Evolutionary conservation across 2,329 filamentous ascomycete genomes (phyloP), one percentile per base, ranked within the genome.

Genomic region (Periconia macrospinosa): DNA sequence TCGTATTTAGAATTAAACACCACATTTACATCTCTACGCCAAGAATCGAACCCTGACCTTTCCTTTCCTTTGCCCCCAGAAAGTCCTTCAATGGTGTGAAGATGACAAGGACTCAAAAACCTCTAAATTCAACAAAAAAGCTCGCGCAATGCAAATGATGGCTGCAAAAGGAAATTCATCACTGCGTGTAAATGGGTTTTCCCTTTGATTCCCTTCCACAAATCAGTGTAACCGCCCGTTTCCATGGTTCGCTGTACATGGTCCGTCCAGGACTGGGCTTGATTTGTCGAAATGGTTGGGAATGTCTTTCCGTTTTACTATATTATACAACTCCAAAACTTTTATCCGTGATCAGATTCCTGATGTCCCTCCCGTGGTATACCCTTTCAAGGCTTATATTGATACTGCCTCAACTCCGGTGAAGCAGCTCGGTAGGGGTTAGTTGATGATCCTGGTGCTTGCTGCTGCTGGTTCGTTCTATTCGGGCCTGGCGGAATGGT

Each of bases 401-500:
- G 52, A 30, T 48, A 51, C 37, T 47, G 45, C 37, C 40, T 33
- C 45, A 20, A 23, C 20, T 41, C 27, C 23, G 47, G 52, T 23
- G 52, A 55, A 11, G 41, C 37, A 11, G 56, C 41, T 30, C 55
- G 50, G 23, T 63, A 62, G 6, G 61, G 59, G 48, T 63, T 63
- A 37, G 55, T 63, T 6, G 55, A 54, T 14, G 45, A 47, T 3
- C 45, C 45, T 3, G 51, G 47, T 14, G 50, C 19, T 17, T 49
- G 56, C 9, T 19, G 49, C 18, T 41, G 37, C 43, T 49, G 51
- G 3, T 57, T 59, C 0, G 60, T 55, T 17, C 65, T 59, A 30
- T 59, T 66, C 18, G 55, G 54, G 2, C 61, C 33, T 6, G 33
- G 11, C 11, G 33, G 33, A 8, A 27, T 27, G 23, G 3, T 63